Base-by-base conservation (phyloP, 108 stramenopile species). In the Cyclotella choctawhatcheeana region DNA sequence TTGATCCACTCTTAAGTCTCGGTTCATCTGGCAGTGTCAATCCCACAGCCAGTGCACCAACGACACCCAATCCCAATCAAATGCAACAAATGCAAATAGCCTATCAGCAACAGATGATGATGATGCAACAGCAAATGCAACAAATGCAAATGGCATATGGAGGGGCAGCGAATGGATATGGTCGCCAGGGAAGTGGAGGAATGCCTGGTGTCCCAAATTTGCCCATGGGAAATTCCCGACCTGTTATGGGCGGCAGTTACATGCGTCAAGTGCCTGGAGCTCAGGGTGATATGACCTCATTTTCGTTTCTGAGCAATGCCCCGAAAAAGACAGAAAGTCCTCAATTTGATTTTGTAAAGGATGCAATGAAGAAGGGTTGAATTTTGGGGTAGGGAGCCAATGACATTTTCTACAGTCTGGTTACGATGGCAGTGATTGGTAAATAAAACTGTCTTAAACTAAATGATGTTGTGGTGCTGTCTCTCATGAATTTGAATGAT, bases 261-360 rank as follows among this genome's bases (percentile, higher is more conserved):
- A 82, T 82, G 81, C 65, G 81, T 20, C 81, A 82, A 59, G 77
- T 82, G 45, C 81, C 81, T 21, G 81, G 81, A 18, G 81, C 74
- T 26, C 67, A 67, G 56, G 81, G 77, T 18, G 77, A 78, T 43
- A 68, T 79, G 58, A 61, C 40, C 73, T 83, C 76, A 3, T 84
- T 91, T 79, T 84, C 86, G 20, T 89, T 90, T 69, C 56, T 87
- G 77, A 80, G 86, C 33, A 44, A 60, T 22, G 69, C 81, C 8
- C 67, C 86, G 21, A 81, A 78, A 60, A 84, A 84, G 45, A 65
- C 80, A 30, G 85, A 92, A 10, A 89, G 84, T 65, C 82, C 87
- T 34, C 74, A 77, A 58, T 94, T 94, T 82, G 91, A 94, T 75
- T 94, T 94, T 76, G 88, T 94, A 20, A 79, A 87, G 85, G 93